Evolutionary conservation across 768 basidiomycete species (phyloP).

Genomic region (Auriscalpium vulgare): DNA sequence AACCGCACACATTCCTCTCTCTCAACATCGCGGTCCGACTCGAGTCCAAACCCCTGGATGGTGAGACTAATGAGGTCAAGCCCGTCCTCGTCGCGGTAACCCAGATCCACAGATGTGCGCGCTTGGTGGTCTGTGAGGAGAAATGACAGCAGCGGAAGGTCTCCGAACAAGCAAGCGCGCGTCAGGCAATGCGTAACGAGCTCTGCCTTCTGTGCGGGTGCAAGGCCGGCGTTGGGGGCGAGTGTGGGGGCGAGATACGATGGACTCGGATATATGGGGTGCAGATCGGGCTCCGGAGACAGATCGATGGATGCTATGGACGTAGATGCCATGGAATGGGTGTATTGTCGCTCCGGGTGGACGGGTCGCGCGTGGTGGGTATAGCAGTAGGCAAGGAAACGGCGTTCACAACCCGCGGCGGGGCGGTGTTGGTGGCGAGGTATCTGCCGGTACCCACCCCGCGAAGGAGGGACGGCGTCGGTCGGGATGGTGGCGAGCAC

Average conservation of each 20-base stretch:
- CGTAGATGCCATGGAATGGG: constrained; percentile 23
- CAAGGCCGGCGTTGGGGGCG: constrained; percentile 58
- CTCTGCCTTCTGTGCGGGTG: constrained; percentile 56
- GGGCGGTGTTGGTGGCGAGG: background rate
- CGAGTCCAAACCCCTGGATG: constrained; percentile 77
- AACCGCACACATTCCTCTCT: constrained; percentile 84
- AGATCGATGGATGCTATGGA: constrained; percentile 40
- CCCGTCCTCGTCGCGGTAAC: constrained; percentile 77
- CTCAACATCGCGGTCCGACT: constrained; percentile 79
- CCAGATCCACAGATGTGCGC: constrained; percentile 60
- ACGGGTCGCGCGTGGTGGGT: background rate
- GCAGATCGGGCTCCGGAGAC: constrained; percentile 70
- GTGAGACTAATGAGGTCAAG: constrained; percentile 69
- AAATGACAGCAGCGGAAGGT: constrained; percentile 62
- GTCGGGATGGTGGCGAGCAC: no score
- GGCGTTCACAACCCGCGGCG: background rate
- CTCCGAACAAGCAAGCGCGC: constrained; percentile 74
- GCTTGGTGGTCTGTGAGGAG: constrained; percentile 62
- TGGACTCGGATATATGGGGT: constrained; percentile 69
- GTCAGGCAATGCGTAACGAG: constrained; percentile 68
- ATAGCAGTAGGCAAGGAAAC: background rate
- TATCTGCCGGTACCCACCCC: no score
- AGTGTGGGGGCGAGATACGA: constrained; percentile 54
- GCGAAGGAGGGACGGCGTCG: no score
- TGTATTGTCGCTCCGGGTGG: background rate